Conservation (phyloP, 805 yeast genomes). For the Yarrowia alimentaria region DNA sequence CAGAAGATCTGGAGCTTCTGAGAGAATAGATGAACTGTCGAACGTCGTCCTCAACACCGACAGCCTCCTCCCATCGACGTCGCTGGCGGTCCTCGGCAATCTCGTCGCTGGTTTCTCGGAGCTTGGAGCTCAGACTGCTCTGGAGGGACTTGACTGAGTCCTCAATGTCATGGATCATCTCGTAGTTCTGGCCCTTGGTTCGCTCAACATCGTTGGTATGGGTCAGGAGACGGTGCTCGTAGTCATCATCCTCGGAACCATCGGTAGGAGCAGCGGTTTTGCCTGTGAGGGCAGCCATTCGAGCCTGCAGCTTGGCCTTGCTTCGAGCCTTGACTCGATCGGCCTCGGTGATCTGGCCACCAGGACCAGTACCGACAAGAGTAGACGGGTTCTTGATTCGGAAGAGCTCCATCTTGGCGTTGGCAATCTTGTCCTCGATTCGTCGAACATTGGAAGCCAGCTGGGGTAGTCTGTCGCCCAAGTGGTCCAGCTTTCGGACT, state of each 20-base stretch:
- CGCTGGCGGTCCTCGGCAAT: constrained; percentile 47
- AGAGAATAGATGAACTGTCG: constrained; percentile 59
- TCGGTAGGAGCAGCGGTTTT: constrained; percentile 49
- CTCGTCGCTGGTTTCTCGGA: constrained; percentile 43
- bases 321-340: constrained; percentile 79
- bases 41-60: constrained; percentile 71
- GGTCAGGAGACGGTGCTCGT: constrained; percentile 45
- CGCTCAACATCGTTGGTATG: constrained; percentile 52
- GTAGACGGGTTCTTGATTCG: constrained; percentile 56
- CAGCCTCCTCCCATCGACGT: constrained; percentile 77
- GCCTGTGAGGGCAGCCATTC: constrained; percentile 94
- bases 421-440: constrained; percentile 66
- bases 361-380: constrained; percentile 78
- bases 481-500: constrained; percentile 54
- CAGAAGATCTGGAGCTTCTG: constrained; percentile 28
- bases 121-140: constrained; percentile 46
- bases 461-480: constrained; percentile 70
- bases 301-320: constrained; percentile 71
- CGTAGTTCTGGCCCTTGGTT: constrained; percentile 56
- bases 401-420: constrained; percentile 62
- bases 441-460: constrained; percentile 61
- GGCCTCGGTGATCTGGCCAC: constrained; percentile 79
- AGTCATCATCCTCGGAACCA: constrained; percentile 48
- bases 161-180: constrained; percentile 68
- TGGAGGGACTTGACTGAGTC: constrained; percentile 64